Base-by-base conservation (phyloP, 2,329 filamentous ascomycete genomes). In the Fusarium hainanense region DNA sequence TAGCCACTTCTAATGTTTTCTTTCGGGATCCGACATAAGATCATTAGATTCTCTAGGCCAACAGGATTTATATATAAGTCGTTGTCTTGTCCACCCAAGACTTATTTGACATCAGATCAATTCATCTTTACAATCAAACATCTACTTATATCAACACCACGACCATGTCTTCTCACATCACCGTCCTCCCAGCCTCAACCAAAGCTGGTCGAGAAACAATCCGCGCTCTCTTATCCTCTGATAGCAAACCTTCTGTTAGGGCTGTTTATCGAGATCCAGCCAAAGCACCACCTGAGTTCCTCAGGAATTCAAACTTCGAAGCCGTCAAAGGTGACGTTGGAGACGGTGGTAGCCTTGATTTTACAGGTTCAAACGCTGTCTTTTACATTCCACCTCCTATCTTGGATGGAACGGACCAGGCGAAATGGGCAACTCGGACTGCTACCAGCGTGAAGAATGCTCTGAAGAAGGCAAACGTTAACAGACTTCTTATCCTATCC, bases 371-470 rank as follows among this genome's bases (percentile, higher is more conserved):
- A 4, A 71, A 78, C 28, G 77, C 72, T 7, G 74, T 80, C 20
- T 73, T 80, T 47, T 80, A 79, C 41, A 63, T 79, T 34, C 78
- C 78, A 2, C 79, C 79, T 1, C 77, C 77, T 11, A 73, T 61
- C 12, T 73, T 68, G 13, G 72, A 77, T 42, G 75, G 72, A 8
- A 55, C 63, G 9, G 72, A 77, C 23, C 41, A 68, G 18, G 66
- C 63, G 21, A 66, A 77, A 20, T 75, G 72, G 51, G 77, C 75
- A 6, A 68, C 63, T 2, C 34, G 58, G 11, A 46, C 76, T 4
- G 76, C 66, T 2, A 49, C 34, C 0, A 62, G 58, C 27, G 63
- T 75, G 0, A 74, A 66, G 13, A 69, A 65, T 10, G 75, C 76
- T 6, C 60, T 69, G 0, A 25, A 61, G 7, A 51, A 73, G 3